These are phyloP conservation scores for Scytalidium lignicola DNA, from an alignment of 2,329 filamentous ascomycete species.

Conservation along the genomic window DNA sequence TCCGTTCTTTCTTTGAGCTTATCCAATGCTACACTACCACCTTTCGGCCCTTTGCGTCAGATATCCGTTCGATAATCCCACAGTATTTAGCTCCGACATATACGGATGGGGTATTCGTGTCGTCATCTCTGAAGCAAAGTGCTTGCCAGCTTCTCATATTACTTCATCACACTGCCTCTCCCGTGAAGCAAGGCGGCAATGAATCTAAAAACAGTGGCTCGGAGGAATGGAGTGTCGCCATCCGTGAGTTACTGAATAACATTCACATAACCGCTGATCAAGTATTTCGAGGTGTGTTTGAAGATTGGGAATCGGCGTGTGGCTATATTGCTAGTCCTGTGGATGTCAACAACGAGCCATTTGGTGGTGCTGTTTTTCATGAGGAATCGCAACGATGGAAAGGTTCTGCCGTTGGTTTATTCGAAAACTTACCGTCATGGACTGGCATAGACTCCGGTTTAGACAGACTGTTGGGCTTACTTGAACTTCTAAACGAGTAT, in stretches of 20 bases:
- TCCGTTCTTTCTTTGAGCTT: constrained; percentile 66
- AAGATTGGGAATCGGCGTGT: constrained; percentile 71
- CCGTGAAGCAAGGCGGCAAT: background rate
- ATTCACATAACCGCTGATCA: constrained; percentile 70
- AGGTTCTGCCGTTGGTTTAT: background rate
- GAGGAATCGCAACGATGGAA: constrained; percentile 62
- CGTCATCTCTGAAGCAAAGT: constrained; percentile 47
- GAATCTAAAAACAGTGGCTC: constrained; percentile 61
- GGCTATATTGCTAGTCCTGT: constrained; percentile 40
- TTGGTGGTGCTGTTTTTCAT: constrained; percentile 38
- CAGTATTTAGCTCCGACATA: constrained; percentile 60
- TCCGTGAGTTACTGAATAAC: constrained; percentile 56
- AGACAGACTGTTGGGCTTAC: constrained; percentile 61
- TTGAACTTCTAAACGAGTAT: constrained; percentile 60
- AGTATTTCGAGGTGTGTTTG: constrained; percentile 71
- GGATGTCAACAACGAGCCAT: constrained; percentile 41
- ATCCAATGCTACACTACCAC: constrained; percentile 79
- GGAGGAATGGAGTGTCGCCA: constrained; percentile 71
- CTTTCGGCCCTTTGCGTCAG: constrained; percentile 68
- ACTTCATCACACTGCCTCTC: constrained; percentile 73
- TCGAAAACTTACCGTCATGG: constrained; percentile 61
- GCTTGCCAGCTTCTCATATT: constrained; percentile 63
- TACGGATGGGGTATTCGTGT: constrained; percentile 42
- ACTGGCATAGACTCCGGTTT: constrained; percentile 67
- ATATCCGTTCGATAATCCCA: constrained; percentile 58